Evolutionary conservation across 2,329 filamentous ascomycete genomes (phyloP), one percentile per base, ranked within the genome.

Genomic region (Colletotrichum aenigma): DNA sequence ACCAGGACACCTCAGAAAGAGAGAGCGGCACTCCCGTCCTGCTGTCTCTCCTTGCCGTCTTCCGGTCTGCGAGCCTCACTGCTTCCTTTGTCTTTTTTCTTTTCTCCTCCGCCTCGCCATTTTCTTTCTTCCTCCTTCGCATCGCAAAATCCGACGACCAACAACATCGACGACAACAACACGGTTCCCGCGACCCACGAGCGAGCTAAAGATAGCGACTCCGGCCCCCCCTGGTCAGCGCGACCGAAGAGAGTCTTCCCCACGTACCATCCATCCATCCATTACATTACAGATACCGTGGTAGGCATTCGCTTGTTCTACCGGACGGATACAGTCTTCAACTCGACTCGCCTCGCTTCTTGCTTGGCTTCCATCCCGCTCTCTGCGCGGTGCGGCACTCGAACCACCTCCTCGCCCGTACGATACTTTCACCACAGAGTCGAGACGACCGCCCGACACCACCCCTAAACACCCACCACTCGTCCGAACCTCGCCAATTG

Each of bases 401-500:
- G 24, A 64, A 64, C 28, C 55, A 58, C 26, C 55, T 58, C 55
- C 21, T 30, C 55, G 24, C 24, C 32, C 34, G 34, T 66, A 32
- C 62, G 36, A 52, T 30, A 66, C 34, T 52, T 30, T 28, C 7
- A 30, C 62, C 62, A 52, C 4, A 66, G 62, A 66, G 62, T 66
- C 62, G 38, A 66, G 62, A 66, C 62, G 62, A 66, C 66, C 66
- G 55, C 52, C 58, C n/a, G 48, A 71, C 24, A 74, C 48, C 7
- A 28, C 60, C 70, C 70, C 70, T 74, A 32, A 43, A 48, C 55
- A 36, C 52, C 24, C 43, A 36, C 28, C 30, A 24, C 36, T 76
- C 74, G 74, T 75, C 74, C 70, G 64, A 73, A 75, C 70, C 30
- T 76, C 74, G 74, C 73, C 73, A 75, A 75, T 75, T 76, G 74